Evolutionary conservation across 345 rosid species (phyloP).

Genomic region (Euclidium syriacum): DNA sequence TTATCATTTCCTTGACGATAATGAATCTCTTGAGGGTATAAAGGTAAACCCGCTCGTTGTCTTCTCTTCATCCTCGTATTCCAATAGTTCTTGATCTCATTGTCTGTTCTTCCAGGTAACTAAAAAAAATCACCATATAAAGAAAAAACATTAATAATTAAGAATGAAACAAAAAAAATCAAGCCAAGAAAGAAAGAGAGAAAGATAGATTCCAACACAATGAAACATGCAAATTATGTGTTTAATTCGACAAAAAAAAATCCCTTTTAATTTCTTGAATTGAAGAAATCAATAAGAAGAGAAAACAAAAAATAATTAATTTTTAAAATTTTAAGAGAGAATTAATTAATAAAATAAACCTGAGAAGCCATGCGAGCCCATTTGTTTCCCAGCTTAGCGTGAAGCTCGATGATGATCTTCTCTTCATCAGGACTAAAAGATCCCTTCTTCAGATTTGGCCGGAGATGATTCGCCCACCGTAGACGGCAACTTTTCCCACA

Average conservation of each 20-base stretch:
- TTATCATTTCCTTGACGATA: constrained; percentile 10
- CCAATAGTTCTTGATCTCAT: constrained; percentile 92
- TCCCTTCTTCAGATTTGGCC: constrained; percentile 81
- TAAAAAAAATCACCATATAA: constrained; percentile 1
- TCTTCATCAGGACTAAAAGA: constrained; percentile 67
- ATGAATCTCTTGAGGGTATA: constrained; percentile 55
- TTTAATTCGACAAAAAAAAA: neutral
- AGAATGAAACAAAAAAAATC: neutral
- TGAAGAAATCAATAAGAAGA: constrained; percentile 3
- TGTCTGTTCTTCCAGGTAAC: constrained; percentile 89
- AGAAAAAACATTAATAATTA: neutral
- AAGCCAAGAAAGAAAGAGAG: constrained; percentile 11
- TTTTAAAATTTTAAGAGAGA: neutral
- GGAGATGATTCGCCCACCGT: constrained; percentile 88
- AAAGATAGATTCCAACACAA: constrained; percentile 5
- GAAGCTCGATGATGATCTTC: constrained; percentile 66
- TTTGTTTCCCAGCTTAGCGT: constrained; percentile 74
- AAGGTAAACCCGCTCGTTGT: constrained; percentile 65
- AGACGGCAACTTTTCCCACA: constrained; percentile 88
- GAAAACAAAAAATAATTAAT: too few relatives aligned
- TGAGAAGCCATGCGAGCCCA: constrained; percentile 98
- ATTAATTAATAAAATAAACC: constrained; percentile 31
- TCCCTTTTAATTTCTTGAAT: neutral
- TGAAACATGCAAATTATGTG: constrained; percentile 18
- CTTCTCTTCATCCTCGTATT: constrained; percentile 76